Base-by-base conservation (phyloP, 2,329 filamentous ascomycete species). In the Arthrinium phaeospermum region DNA sequence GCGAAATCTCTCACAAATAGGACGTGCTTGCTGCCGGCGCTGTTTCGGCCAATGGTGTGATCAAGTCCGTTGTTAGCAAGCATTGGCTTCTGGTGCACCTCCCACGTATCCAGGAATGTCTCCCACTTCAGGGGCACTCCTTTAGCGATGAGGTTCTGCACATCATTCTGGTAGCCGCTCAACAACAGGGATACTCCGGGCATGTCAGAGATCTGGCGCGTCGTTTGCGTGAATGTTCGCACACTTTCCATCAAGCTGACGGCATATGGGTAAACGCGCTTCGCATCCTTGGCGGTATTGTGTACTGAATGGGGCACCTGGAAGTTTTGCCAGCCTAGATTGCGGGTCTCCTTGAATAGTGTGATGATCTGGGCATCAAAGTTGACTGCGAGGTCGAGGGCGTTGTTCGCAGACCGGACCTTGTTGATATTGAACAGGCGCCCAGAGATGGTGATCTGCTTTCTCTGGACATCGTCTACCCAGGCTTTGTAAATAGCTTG, bases 181-280 rank as follows among this genome's bases (percentile, higher is more conserved):
- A 99, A 87, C 30, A 99, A 86, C 68, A 97, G 92, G 0, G 95
- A 91, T 72, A 98, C 95, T 76, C 96, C 93, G 14, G 92, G 90
- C 94, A 99, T 96, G 71, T 93, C 90, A 24, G 91, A 87, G 73
- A 99, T 97, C 69, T 93, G 91, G 44, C 94, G 91, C 77, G 93
- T 92, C 0, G 95, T 98, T 82, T 98, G 96, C 1, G 94, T 90
- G 75, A 97, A 92, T 0, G 95, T 98, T 72, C 95, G 91, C n/a
- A 98, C 94, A 78, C 95, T 98, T 84, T 99, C 96, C 95, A 99
- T 99, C 76, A 99, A 85, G 79, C 95, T 98, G 75, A 99, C 95
- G 34, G 97, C 96, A 79, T 97, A 99, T 0, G 96, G 96, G 78
- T 99, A 99, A 4, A 99, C 96, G 70, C 96, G 91, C 83, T 98